Conservation (phyloP, 805 yeast genomes). For the Ogataea methanolica region DNA sequence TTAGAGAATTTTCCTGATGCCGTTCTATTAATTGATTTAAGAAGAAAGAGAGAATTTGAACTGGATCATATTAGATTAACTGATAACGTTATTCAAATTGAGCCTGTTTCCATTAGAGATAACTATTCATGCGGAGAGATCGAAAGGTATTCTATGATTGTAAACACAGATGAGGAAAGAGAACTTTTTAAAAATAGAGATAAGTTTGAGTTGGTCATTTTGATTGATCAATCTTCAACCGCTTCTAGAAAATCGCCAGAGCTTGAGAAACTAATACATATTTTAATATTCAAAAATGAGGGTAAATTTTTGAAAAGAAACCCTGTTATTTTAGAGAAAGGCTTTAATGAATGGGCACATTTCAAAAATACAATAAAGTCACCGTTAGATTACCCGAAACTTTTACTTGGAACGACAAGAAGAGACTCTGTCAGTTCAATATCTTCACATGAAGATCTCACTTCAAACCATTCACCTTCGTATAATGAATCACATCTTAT, state of each 20-base stretch:
- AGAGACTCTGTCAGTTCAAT: slow-evolving; percentile 7
- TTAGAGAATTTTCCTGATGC: slow-evolving; percentile 25
- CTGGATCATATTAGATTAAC: slow-evolving; percentile 55
- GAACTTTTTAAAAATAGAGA: slow-evolving; percentile 48
- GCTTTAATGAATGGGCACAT: slow-evolving; percentile 58
- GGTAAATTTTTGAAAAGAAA: slow-evolving; percentile 33
- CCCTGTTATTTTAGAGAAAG: slow-evolving; percentile 51
- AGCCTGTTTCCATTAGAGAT: slow-evolving; percentile 56
- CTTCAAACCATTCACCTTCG: slow-evolving; percentile 7
- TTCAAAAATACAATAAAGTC: slow-evolving; percentile 15
- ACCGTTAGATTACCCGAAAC: slow-evolving; percentile 18
- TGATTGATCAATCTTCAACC: slow-evolving; percentile 49
- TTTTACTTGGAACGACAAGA: slow-evolving; percentile 12
- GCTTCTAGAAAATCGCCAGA: slow-evolving; percentile 12
- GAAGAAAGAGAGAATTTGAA: slow-evolving; percentile 58
- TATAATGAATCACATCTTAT: slow-evolving; percentile 15
- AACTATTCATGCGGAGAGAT: slow-evolving; percentile 59
- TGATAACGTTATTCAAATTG: slow-evolving; percentile 63
- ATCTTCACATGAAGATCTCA: slow-evolving; percentile 12
- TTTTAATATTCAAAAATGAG: slow-evolving; percentile 35
- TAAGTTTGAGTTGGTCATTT: slow-evolving; percentile 56
- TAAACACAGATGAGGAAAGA: slow-evolving; percentile 54
- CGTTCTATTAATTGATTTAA: slow-evolving; percentile 65
- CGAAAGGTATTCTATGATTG: slow-evolving; percentile 53
- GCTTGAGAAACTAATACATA: slow-evolving; percentile 30